Percentiles rank a stretch among this genome's conserved stretches.
These are phyloP conservation scores for Simplicillium sp. DNA, from an alignment of 2,329 filamentous ascomycete species.

Conservation along the genomic window DNA sequence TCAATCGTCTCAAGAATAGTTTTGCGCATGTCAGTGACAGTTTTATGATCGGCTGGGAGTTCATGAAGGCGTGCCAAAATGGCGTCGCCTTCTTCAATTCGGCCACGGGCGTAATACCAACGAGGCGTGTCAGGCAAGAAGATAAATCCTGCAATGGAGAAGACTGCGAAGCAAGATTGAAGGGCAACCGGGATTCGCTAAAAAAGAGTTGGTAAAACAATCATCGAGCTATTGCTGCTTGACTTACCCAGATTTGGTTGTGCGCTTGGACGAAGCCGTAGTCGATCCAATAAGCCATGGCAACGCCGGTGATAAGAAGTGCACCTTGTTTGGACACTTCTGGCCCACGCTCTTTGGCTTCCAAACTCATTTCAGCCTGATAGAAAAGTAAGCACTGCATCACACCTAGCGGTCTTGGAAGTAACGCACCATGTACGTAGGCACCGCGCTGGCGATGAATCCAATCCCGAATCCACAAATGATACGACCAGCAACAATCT, in stretches of 20 bases:
- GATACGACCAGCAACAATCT: constrained; percentile 1
- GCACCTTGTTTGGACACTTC: constrained; percentile 2
- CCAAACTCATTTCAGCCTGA: constrained; percentile 1
- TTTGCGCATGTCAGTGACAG: not conserved
- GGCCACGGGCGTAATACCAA: constrained; percentile 1
- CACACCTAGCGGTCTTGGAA: not conserved
- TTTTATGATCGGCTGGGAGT: not conserved
- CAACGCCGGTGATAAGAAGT: not conserved
- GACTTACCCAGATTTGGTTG: constrained; percentile 1
- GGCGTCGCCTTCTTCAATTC: not conserved
- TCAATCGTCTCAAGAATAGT: not conserved
- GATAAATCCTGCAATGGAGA: constrained; percentile 1
- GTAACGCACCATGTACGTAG: not conserved
- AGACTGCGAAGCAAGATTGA: constrained; percentile 1
- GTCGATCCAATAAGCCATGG: constrained; percentile 1
- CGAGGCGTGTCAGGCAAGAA: constrained; percentile 1
- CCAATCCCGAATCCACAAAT: constrained; percentile 1
- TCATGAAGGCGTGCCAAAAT: not conserved
- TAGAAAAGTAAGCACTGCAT: not conserved
- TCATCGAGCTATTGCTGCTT: no score
- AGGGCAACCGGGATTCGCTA: constrained; percentile 1
- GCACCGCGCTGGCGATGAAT: not conserved
- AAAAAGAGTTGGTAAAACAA: not conserved
- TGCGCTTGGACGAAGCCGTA: constrained; percentile 1
- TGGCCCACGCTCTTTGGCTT: constrained; percentile 1